Evolutionary conservation across 1,139 yeast species (phyloP).

Genomic region (Kodamaea plutei): DNA sequence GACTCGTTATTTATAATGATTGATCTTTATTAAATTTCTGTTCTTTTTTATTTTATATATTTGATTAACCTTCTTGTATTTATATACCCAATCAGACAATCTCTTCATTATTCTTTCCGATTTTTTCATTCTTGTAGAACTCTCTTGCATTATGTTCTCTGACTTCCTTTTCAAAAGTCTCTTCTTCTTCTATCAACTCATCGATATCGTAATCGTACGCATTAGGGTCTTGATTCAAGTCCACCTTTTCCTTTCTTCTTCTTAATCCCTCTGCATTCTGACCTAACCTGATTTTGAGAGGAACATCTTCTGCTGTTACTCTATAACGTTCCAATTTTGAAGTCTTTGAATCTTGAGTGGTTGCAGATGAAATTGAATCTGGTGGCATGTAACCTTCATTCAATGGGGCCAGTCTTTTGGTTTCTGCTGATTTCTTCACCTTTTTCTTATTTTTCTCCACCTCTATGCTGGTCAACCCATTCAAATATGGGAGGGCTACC

Average conservation of each 20-base stretch:
- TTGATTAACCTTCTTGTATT: no score
- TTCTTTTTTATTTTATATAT: no score
- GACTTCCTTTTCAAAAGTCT: constrained; percentile 15
- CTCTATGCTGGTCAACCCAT: constrained; percentile 35
- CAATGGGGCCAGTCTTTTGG: constrained; percentile 6
- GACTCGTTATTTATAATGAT: no score
- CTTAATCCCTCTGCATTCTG: constrained; percentile 8
- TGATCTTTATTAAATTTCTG: no score
- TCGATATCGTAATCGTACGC: constrained; percentile 57
- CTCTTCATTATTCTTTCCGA: constrained; percentile 31
- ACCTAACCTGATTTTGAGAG: constrained; percentile 27
- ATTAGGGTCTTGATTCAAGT: constrained; percentile 27
- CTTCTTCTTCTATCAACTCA: constrained; percentile 23
- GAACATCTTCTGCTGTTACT: constrained; percentile 38
- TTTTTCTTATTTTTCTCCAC: constrained; percentile 17
- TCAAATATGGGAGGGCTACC: constrained; percentile 33
- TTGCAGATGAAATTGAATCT: constrained; percentile 16
- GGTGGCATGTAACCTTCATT: constrained; percentile 38
- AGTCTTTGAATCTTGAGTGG: background rate
- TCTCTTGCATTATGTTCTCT: constrained; percentile 16
- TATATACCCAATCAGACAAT: constrained; percentile 22
- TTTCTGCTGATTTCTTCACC: constrained; percentile 7
- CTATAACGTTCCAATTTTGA: constrained; percentile 14
- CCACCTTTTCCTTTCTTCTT: constrained; percentile 14
- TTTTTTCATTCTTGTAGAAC: constrained; percentile 22